phyloP scores from a whole-genome alignment of 805 yeast genomes.

The Saturnispora sanitii region DNA sequence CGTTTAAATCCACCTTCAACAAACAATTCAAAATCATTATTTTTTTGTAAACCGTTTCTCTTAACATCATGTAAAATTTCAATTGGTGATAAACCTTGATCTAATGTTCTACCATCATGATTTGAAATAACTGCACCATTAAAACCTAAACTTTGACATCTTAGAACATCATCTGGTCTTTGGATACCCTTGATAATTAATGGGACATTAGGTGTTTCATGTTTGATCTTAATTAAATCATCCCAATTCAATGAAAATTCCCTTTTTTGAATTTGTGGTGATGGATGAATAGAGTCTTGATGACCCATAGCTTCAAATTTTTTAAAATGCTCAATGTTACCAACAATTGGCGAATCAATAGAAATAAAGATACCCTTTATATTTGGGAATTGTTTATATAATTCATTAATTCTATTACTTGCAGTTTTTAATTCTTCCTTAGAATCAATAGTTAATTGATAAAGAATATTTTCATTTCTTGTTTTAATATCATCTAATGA shows the following conservation, averaged over 20 bases:
- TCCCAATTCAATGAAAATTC: conserved; percentile 40
- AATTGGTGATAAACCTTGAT: conserved; percentile 50
- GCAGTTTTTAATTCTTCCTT: conserved; percentile 57
- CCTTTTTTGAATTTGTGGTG: conserved; percentile 7
- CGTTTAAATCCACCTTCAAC: conserved; percentile 38
- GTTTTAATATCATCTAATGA: conserved; percentile 64
- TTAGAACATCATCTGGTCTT: conserved; percentile 52
- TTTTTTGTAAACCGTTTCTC: conserved; percentile 28
- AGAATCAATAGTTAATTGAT: conserved; percentile 62
- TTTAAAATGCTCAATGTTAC: conserved; percentile 81
- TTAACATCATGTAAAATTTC: conserved; percentile 50
- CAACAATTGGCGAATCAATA: conserved; percentile 73
- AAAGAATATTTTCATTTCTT: conserved; percentile 63
- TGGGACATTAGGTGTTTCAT: conserved; percentile 35
- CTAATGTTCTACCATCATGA: conserved; percentile 69
- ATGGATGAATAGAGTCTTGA: conserved; percentile 27
- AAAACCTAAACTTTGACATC: conserved; percentile 48
- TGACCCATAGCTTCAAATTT: conserved; percentile 47
- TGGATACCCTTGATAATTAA: conserved; percentile 56
- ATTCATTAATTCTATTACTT: conserved; percentile 14
- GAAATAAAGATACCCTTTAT: conserved; percentile 73
- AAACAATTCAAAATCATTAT: conserved; percentile 41
- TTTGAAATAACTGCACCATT: conserved; percentile 60
- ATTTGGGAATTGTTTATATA: conserved; percentile 28
- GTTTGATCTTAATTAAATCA: conserved; percentile 43